phyloP scores from a whole-genome alignment of 2,329 filamentous ascomycete species.

The Lachnellula hyalina region DNA sequence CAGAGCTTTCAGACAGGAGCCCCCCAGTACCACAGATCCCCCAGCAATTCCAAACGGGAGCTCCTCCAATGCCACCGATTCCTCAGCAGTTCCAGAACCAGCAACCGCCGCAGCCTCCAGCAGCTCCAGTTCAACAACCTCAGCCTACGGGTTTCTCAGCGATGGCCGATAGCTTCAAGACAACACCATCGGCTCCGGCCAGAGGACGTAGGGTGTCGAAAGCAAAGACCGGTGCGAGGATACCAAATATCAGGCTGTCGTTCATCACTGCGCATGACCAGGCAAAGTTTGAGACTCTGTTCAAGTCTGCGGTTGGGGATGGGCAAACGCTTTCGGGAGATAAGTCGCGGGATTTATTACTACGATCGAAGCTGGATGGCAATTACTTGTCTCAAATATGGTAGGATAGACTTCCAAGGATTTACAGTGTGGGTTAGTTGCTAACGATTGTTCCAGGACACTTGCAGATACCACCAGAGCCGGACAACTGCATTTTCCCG shows the following conservation, averaged over 20 bases:
- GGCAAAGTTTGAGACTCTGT: slow-evolving; percentile 93
- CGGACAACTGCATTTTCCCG: slow-evolving; percentile 91
- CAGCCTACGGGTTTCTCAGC: slow-evolving; percentile 61
- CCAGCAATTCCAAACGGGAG: slow-evolving; percentile 24
- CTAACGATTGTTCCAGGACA: slow-evolving; percentile 52
- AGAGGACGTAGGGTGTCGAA: slow-evolving; percentile 45
- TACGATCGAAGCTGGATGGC: slow-evolving; percentile 84
- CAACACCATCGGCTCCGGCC: slow-evolving; percentile 37
- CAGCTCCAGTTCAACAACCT: slow-evolving; percentile 58
- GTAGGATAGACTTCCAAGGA: slow-evolving; percentile 42
- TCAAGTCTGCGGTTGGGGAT: slow-evolving; percentile 89
- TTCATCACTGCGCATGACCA: slow-evolving; percentile 96
- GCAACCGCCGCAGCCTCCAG: slow-evolving; percentile 49
- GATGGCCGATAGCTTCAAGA: slow-evolving; percentile 63
- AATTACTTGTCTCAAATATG: slow-evolving; percentile 89
- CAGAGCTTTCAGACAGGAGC: slow-evolving; percentile 32
- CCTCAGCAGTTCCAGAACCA: slow-evolving; percentile 28
- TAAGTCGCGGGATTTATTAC: slow-evolving; percentile 81
- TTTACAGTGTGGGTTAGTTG: slow-evolving; percentile 2
- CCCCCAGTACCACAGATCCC: slow-evolving; percentile 31
- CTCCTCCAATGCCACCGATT: slow-evolving; percentile 28
- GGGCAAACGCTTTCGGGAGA: slow-evolving; percentile 83
- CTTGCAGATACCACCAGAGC: slow-evolving; percentile 94
- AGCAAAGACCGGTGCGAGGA: slow-evolving; percentile 61
- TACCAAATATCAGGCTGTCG: slow-evolving; percentile 88